Evolutionary conservation across 345 rosid species (phyloP).

Genomic region (Populus nigra): DNA sequence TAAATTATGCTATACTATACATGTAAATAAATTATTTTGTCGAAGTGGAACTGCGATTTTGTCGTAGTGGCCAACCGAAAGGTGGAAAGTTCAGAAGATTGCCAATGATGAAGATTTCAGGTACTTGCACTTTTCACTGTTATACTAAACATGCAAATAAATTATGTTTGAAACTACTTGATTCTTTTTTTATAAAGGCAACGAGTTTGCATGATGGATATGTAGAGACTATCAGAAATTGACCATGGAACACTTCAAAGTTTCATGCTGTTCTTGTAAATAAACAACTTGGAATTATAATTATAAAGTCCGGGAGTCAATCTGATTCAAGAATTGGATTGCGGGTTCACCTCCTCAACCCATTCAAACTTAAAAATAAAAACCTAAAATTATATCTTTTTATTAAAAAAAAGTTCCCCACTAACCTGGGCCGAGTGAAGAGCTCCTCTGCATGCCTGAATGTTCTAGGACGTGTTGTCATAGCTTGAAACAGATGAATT

Average conservation of each 20-base stretch:
- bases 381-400: too few species aligned
- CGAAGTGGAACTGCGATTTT: conserved; percentile 65
- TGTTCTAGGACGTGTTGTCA: neutral
- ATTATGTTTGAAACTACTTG: too few species aligned
- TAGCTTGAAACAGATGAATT: neutral
- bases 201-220: neutral
- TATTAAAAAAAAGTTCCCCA: too few species aligned
- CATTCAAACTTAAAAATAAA: too few species aligned
- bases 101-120: conserved; percentile 86
- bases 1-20: too few species aligned
- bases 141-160: neutral
- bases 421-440: neutral
- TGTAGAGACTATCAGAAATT: neutral
- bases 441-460: neutral
- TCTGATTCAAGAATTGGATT: too few species aligned
- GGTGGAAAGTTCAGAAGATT: conserved; percentile 74
- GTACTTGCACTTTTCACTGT: conserved; percentile 24
- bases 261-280: neutral
- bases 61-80: conserved; percentile 81
- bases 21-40: too few species aligned
- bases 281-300: too few species aligned
- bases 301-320: too few species aligned
- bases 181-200: neutral
- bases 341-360: too few species aligned
- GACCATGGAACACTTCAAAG: neutral